phyloP scores from a whole-genome alignment of 805 yeast species.

The Nakazawaea wyomingensis region DNA sequence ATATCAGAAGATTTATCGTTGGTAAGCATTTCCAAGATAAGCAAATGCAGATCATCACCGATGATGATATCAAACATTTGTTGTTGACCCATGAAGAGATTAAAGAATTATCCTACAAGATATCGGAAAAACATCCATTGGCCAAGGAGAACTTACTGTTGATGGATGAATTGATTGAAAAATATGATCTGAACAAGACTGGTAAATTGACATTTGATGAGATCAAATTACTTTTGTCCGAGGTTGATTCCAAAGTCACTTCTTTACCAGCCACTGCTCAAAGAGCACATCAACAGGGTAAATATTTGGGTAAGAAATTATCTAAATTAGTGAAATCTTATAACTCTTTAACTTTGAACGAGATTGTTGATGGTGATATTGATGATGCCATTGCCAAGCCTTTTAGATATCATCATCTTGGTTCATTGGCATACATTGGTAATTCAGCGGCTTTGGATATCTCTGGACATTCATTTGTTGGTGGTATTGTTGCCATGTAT shows the following conservation, averaged over 20 bases:
- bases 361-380: constrained; percentile 46
- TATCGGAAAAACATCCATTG: constrained; percentile 50
- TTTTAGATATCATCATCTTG: constrained; percentile 58
- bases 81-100: constrained; percentile 44
- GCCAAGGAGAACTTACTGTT: constrained; percentile 50
- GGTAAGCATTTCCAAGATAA: constrained; percentile 34
- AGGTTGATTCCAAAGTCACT: constrained; percentile 57
- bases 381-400: constrained; percentile 54
- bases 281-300: constrained; percentile 69
- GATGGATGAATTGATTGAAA: constrained; percentile 45
- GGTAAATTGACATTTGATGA: constrained; percentile 53
- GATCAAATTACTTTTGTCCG: constrained; percentile 42
- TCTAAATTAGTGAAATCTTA: constrained; percentile 44
- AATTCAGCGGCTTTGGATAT: constrained; percentile 67
- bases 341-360: constrained; percentile 37
- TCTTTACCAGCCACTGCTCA: constrained; percentile 73
- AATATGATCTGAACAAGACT: constrained; percentile 40
- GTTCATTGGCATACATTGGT: constrained; percentile 65
- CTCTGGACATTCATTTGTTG: constrained; percentile 54
- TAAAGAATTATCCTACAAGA: constrained; percentile 39
- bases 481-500: constrained; percentile 67
- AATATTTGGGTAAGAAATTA: constrained; percentile 56
- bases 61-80: constrained; percentile 46
- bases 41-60: constrained; percentile 30
- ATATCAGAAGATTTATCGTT: constrained; percentile 40